These are phyloP conservation scores for Coccomyxa subellipsoidea DNA, from an alignment of 163 green algal genomes.

Conservation along the genomic window DNA sequence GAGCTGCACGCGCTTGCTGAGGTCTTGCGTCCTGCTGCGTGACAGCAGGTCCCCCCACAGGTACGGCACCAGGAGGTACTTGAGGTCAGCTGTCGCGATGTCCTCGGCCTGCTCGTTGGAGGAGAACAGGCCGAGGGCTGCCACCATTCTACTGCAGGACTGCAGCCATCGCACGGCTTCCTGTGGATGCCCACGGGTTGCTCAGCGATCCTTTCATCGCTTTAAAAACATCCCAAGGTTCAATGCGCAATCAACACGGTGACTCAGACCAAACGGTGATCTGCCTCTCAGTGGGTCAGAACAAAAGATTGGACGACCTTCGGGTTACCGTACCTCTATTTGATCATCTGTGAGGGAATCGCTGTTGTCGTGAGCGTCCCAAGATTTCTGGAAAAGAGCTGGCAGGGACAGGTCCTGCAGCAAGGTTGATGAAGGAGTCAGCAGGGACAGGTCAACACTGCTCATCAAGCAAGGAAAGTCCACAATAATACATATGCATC, in stretches of 20 bases:
- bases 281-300: too few species aligned
- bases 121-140: constrained; percentile 65
- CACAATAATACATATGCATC: neutral
- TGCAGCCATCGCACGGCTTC: constrained; percentile 5
- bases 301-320: too few species aligned
- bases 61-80: constrained; percentile 74
- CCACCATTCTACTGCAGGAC: constrained; percentile 13
- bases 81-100: constrained; percentile 60
- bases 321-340: neutral
- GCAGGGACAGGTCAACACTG: too few species aligned
- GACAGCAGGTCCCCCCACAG: constrained; percentile 44
- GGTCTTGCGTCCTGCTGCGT: neutral
- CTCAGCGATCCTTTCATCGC: neutral
- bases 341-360: neutral
- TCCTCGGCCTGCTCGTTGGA: constrained; percentile 80
- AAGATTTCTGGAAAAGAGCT: neutral
- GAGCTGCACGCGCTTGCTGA: neutral
- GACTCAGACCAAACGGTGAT: too few species aligned
- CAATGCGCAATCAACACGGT: too few species aligned
- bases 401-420: neutral
- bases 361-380: neutral
- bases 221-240: too few species aligned
- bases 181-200: neutral
- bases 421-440: too few species aligned
- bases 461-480: too few species aligned